A percentile compares a stretch with the other conserved stretches of the same genome.
These are phyloP conservation scores for Podaxis sp. DNA, from an alignment of 768 basidiomycete species.

Conservation along the genomic window DNA sequence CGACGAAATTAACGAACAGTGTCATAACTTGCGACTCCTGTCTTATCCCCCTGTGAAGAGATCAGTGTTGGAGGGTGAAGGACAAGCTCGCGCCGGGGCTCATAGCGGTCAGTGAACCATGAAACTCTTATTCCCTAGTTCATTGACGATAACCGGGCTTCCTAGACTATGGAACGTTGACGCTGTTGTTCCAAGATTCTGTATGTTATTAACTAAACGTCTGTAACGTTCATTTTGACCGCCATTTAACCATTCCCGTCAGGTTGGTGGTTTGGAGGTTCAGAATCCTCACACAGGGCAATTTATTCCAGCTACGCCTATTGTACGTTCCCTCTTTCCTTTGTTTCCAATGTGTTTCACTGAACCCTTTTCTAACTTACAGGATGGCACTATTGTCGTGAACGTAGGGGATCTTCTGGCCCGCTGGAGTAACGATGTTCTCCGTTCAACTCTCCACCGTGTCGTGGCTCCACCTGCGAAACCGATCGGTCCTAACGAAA, in stretches of 20 bases:
- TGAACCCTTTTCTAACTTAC: conserved; percentile 6
- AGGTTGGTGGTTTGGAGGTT: conserved; percentile 82
- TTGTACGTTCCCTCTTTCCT: conserved; percentile 46
- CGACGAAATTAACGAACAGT: conserved; percentile 69
- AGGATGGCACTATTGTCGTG: conserved; percentile 82
- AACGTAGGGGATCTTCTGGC: conserved; percentile 81
- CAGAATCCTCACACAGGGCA: conserved; percentile 74
- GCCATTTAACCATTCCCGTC: background rate
- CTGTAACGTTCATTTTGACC: background rate
- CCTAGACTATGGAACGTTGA: conserved; percentile 78
- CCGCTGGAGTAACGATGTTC: conserved; percentile 81
- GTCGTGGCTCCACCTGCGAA: conserved; percentile 71
- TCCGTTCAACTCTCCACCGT: conserved; percentile 79
- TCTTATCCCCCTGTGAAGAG: conserved; percentile 79
- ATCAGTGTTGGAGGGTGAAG: conserved; percentile 53
- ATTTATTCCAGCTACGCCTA: conserved; percentile 73
- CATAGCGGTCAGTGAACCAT: conserved; percentile 58
- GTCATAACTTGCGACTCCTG: conserved; percentile 77
- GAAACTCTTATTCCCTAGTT: conserved; percentile 8
- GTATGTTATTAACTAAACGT: conserved; percentile 30
- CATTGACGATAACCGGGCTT: background rate
- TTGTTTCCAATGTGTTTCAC: conserved; percentile 2
- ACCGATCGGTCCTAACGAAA: conserved; percentile 47
- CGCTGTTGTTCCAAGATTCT: conserved; percentile 77
- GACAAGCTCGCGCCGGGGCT: conserved; percentile 79